Evolutionary conservation across 208 protist species (phyloP), one percentile per base, ranked within the genome.

Genomic region (Trypanosoma caninum): DNA sequence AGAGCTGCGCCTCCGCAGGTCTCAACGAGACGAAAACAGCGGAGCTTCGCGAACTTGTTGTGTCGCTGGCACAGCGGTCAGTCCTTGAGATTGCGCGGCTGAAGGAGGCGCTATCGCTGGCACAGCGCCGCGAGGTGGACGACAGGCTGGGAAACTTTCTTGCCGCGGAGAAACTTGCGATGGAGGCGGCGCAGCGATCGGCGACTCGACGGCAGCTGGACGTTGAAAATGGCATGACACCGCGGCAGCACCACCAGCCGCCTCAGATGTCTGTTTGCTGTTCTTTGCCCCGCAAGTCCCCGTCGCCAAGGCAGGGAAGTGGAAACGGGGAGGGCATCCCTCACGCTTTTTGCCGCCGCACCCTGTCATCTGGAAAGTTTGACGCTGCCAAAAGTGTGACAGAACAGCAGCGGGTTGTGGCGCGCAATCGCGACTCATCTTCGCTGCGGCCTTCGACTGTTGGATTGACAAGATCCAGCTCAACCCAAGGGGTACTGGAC

Each of bases 401-500:
- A 34, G n/a, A 20, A 14, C 27, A 18, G n/a, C 25, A 33, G 11
- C n/a, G 18, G 10, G 47, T 25, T 37, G n/a, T 51, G 11, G 18
- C 46, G 8, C 37, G 52, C 13, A 33, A 31, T 33, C 10, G 35
- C 16, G n/a, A 11, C 14, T 55, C 41, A 7, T 63, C 46, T 8
- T 45, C 45, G 1, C 59, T 52, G 23, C 41, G 37, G 30, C 16
- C 51, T 2, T 69, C 78, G 3, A 53, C 69, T 22, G 61, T 59
- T 52, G 78, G 80, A 6, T 56, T 87, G 16, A 83, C 80, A 5
- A 48, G 54, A 0, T 70, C 53, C 31, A 47, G 52, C 30, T 35
- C 50, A 0, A 53, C 37, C 7, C 55, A 65, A 8, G 72, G 76
- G 0, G 69, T 65, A 7, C 65, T 90, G 13, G 79, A 90, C 46